Evolutionary conservation across 495 filamentous ascomycete species (phyloP), one percentile per base, ranked within the genome.

Genomic region (Neurospora sp.): DNA sequence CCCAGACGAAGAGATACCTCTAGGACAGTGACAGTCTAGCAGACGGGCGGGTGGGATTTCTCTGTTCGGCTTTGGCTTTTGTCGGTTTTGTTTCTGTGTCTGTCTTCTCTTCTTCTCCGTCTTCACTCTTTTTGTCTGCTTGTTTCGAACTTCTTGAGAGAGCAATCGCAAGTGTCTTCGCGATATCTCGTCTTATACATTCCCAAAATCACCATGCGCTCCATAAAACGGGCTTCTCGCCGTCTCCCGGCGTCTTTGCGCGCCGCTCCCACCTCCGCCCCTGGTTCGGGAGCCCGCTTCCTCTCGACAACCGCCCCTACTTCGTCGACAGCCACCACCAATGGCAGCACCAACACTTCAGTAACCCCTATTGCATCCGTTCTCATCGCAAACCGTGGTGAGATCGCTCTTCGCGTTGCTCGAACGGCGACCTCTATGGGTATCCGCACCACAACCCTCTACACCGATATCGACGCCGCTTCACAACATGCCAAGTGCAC

Each of bases 371-470:
- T 98, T 72, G 90, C 91, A 69, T 97, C 94, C 18, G 91, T 98
- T 69, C 85, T 98, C 1, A 98, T 99, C 78, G 96, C 96, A 18
- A 99, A 99, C 79, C 90, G 96, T 76, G 96, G 96, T 74, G 96
- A 99, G 80, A 99, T 99, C 78, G 96, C 96, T 71, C 85, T 98
- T 86, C 92, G 96, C 73, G 94, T 99, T 71, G 89, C 92, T 70
- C 90, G 89, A 75, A 99, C 96, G 27, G 96, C 96, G 10, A 85
- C 92, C 38, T 86, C 90, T 66, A 91, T 95, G 83, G 96, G 96
- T 72, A 97, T 99, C 79, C 90, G 91, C 72, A 96, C 94, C 35
- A 98, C 95, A 7, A 97, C 94, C 0, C 88, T 99, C 74, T 98
- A 97, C 82, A 99, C 96, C 41, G 92, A 97, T 75, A 93, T 94